Evolutionary conservation across 23 red algal genomes (phyloP).

Genomic region (Cyanidioschyzon merolae): DNA sequence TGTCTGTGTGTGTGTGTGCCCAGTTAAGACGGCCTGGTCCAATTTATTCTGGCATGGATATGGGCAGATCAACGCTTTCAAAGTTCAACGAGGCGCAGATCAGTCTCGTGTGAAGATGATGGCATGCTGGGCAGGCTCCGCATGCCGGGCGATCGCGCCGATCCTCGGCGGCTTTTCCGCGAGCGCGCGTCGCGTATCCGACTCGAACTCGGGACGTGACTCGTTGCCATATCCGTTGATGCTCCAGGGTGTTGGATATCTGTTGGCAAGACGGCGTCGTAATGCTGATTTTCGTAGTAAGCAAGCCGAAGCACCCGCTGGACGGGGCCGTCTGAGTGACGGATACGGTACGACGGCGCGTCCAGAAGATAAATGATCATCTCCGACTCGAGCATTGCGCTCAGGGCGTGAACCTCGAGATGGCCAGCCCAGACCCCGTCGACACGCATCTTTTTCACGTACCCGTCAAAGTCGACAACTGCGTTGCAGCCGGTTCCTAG

Average conservation of each 20-base stretch:
- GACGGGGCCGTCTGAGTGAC: not conserved
- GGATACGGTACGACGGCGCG: not conserved
- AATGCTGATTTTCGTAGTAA: not conserved
- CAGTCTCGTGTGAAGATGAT: no score
- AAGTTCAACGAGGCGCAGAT: no score
- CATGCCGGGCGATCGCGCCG: no score
- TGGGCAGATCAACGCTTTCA: no score
- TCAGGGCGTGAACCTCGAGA: constrained; percentile 10
- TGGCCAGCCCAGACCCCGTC: constrained; percentile 14
- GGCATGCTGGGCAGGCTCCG: no score
- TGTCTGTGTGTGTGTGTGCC: no score
- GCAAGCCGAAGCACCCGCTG: not conserved
- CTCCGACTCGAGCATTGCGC: not conserved
- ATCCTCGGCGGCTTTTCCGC: no score
- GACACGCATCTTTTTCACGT: not conserved
- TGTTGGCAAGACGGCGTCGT: not conserved
- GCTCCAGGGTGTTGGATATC: not conserved
- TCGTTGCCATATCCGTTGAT: no score
- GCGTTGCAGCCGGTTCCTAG: not conserved
- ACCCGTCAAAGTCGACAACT: not conserved
- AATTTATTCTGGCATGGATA: no score
- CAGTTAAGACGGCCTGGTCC: no score
- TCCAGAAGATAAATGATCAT: constrained; percentile 4
- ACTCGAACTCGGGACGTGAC: no score
- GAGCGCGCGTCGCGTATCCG: no score